phyloP scores from a whole-genome alignment of 1,284 basidiomycete species.

The Papiliotrema nemorosa region DNA sequence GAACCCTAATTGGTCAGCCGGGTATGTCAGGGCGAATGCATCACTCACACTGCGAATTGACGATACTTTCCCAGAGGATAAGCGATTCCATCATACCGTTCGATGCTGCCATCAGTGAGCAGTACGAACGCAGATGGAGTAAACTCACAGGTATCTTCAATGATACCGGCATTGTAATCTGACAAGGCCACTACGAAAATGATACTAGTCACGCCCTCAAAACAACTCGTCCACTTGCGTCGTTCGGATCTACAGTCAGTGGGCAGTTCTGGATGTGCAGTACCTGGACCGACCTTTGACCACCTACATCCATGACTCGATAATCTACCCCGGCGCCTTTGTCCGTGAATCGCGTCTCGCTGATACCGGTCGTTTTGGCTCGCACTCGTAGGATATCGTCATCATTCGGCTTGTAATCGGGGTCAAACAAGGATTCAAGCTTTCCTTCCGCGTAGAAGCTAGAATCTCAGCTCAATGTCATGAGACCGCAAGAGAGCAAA shows the following conservation, averaged over 20 bases:
- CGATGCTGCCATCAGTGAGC: constrained; percentile 56
- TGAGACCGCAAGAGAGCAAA: neutral
- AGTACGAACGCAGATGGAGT: constrained; percentile 33
- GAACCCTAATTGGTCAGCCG: constrained; percentile 62
- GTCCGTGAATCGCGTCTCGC: constrained; percentile 77
- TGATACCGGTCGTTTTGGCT: constrained; percentile 66
- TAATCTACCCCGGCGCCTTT: constrained; percentile 34
- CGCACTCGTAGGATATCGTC: constrained; percentile 67
- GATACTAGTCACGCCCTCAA: constrained; percentile 86
- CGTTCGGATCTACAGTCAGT: constrained; percentile 10
- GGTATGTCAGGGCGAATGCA: neutral
- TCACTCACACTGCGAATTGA: constrained; percentile 61
- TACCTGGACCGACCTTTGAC: constrained; percentile 73
- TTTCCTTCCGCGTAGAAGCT: constrained; percentile 37
- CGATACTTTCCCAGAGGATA: constrained; percentile 92
- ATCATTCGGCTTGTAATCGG: constrained; percentile 67
- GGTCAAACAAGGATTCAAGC: constrained; percentile 73
- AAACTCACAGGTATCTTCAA: constrained; percentile 86
- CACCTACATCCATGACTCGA: constrained; percentile 89
- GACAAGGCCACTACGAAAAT: constrained; percentile 89
- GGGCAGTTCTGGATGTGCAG: too few species aligned
- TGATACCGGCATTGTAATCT: constrained; percentile 92
- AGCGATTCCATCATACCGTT: constrained; percentile 98
- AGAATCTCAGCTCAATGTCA: neutral
- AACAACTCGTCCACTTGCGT: constrained; percentile 55